Evolutionary conservation across 1,284 basidiomycete genomes (phyloP), one percentile per base, ranked within the genome.

Genomic region (Cryptococcus maquisensis): DNA sequence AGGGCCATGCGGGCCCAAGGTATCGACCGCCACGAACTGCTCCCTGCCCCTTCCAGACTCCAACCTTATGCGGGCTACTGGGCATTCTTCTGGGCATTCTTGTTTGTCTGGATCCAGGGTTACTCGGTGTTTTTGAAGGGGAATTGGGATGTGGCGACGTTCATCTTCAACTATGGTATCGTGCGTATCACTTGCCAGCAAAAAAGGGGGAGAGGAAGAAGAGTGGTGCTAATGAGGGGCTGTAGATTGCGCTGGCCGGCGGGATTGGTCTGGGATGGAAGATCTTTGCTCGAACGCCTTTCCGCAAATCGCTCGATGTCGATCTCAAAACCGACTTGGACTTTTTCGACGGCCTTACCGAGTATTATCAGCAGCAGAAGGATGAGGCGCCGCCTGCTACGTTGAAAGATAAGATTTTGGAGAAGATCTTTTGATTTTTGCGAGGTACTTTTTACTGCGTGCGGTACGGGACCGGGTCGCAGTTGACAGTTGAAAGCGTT

Each of bases 1-100:
- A 41, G 50, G 0, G 66, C 62, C 3, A 50, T 64, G 24, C 59
- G 63, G 21, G 59, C 55, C 26, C 64, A 68, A 47, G 59, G 62
- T n/a, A 39, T 65, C 20, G 53, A 51, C 47, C 42, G 48, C 12
- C 39, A 35, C 4, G 53, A 48, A 3, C 57, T 54, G 43, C 44
- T 59, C 12, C 52, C 59, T 1, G 36, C 45, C 13, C 32, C 28
- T 7, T 56, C 56, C 32, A 39, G 47, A 20, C 56, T 51, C 21
- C 61, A 62, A 51, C 66, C 66, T 0, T 57, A 47, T 35, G 53
- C 56, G 3, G 60, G 49, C 4, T 66, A 55, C 41, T 65, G 56
- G 56, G 56, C 63, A 3, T 28, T 61, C 15, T 35, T 56, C 28
- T 59, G 57, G 60, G 55, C 54, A 10, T 35, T 40, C 5, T 40